These are phyloP conservation scores for Cyathus striatus DNA, from an alignment of 768 basidiomycete species.

Conservation along the genomic window DNA sequence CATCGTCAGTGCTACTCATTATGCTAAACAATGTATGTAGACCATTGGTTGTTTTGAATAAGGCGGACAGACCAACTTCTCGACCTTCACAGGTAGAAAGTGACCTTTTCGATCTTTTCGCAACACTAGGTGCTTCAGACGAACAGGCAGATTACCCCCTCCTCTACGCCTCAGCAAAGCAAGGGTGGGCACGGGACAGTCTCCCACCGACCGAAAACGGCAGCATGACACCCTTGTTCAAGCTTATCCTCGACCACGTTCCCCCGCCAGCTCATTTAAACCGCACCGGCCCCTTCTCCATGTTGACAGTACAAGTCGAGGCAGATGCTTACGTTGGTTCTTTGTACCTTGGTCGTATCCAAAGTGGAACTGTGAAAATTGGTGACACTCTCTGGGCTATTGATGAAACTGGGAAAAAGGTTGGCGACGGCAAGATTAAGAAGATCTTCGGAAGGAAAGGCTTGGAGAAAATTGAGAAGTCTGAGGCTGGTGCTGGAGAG, in stretches of 20 bases:
- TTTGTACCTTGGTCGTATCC: constrained; percentile 41
- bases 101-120: constrained; percentile 47
- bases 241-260: constrained; percentile 41
- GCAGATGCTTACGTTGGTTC: constrained; percentile 45
- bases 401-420: constrained; percentile 35
- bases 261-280: constrained; percentile 33
- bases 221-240: constrained; percentile 40
- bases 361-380: constrained; percentile 31
- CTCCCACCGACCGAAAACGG: constrained; percentile 7
- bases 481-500: constrained; percentile 40
- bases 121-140: constrained; percentile 43
- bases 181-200: constrained; percentile 39
- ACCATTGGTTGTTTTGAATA: constrained; percentile 47
- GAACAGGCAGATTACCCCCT: constrained; percentile 49
- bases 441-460: constrained; percentile 35
- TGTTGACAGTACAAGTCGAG: constrained; percentile 50
- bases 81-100: constrained; percentile 42
- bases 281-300: constrained; percentile 36
- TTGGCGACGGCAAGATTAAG: constrained; percentile 46
- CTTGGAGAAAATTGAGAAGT: constrained; percentile 37
- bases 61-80: constrained; percentile 38
- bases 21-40: no score
- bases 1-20: neutral
- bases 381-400: constrained; percentile 36
- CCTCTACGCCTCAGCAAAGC: constrained; percentile 45